Percentiles rank a stretch among this genome's conserved stretches.
Evolutionary conservation across 2,329 filamentous ascomycete genomes (phyloP).

Genomic region (Blastomyces parvus): DNA sequence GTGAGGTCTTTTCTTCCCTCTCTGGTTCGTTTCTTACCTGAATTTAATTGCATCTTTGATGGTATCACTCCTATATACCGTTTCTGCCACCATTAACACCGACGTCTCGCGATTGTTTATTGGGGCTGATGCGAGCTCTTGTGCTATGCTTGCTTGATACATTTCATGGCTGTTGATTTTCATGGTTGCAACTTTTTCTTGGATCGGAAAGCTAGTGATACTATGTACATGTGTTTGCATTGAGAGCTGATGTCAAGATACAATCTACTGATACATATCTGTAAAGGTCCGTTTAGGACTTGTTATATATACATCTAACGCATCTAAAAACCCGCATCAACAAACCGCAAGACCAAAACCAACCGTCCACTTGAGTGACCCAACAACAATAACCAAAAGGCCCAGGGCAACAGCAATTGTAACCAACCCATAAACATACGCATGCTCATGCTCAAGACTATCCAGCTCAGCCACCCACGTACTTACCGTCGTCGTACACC

Average conservation of each 20-base stretch:
- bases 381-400: constrained; percentile 46
- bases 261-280: not conserved
- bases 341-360: constrained; percentile 31
- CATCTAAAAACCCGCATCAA: constrained; percentile 7
- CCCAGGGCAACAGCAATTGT: constrained; percentile 42
- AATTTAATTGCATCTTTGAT: not conserved
- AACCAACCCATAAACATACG: constrained; percentile 50
- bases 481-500: constrained; percentile 56
- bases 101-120: not conserved
- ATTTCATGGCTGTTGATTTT: not conserved
- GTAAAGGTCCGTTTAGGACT: not conserved
- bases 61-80: not conserved
- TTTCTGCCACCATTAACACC: not conserved
- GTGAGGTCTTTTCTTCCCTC: not conserved
- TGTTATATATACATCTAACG: not conserved
- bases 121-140: not conserved
- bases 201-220: not conserved
- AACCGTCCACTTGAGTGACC: constrained; percentile 46
- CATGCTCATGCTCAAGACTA: constrained; percentile 44
- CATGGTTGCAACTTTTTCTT: not conserved
- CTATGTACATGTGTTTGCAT: not conserved
- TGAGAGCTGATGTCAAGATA: not conserved
- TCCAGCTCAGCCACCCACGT: constrained; percentile 57
- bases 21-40: not conserved
- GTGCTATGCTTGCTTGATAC: not conserved